Base-by-base conservation (phyloP, 305 asterid genomes). In the Euphrasia arctica region DNA sequence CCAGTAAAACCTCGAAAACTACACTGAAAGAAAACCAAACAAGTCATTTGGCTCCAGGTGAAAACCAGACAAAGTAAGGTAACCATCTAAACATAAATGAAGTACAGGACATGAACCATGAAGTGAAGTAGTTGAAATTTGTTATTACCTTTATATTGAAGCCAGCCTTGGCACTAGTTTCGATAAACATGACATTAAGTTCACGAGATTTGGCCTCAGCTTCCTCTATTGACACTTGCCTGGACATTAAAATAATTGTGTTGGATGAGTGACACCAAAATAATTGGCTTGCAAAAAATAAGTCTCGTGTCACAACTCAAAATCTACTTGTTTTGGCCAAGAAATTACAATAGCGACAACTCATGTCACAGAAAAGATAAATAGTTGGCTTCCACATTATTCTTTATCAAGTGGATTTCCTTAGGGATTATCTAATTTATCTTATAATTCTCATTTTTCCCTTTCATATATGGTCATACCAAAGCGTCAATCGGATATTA, bases 131-230 rank as follows among this genome's bases (percentile, higher is more conserved):
- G 54, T 47, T 47, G 64, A 43, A 14, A 9, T 41, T 42, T 22
- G 29, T 75, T 68, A 83, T 75, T 68, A 83, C 87, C 89, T 85
- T 85, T 7, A 85, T 85, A 63, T 85, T 85, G 78, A 85, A 85
- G 68, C 89, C 92, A 56, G 92, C 92, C 74, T 85, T 82, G 52
- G 92, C 92, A 76, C 92, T 85, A 31, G 92, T 85, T 73, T 85
- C 92, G 28, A 85, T 82, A 41, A 80, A 82, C 89, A 82, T 80
- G 65, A 85, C 92, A 74, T 83, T 80, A 12, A 80, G 78, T 5
- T 82, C 93, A 39, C 81, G 85, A 58, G 89, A 75, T 71, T 80
- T 85, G 68, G 84, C 82, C 74, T 82, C 93, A 51, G 79, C 87
- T 77, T 85, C 89, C 79, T 85, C 93, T 45, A 85, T 74, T 0